phyloP scores from a whole-genome alignment of 73 alveolate species.

The Paramecium sonneborni region DNA sequence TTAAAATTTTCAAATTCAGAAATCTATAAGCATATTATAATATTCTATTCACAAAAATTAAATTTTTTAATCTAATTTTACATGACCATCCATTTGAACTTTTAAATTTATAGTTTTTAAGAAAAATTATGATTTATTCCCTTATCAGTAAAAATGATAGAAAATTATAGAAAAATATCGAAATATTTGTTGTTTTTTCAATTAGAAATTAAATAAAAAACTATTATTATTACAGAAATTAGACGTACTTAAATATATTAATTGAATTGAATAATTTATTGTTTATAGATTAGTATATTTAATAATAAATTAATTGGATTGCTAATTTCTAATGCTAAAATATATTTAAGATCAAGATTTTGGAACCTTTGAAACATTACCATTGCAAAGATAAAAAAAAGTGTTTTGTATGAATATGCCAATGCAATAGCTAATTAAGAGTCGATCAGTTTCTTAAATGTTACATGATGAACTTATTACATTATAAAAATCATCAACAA shows the following conservation, averaged over 20 bases:
- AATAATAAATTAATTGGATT: not conserved
- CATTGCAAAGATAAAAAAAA: not conserved
- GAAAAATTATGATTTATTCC: no score
- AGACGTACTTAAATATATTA: not conserved
- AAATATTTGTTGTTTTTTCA: not conserved
- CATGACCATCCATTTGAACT: no score
- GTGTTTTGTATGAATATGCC: slow-evolving; percentile 15
- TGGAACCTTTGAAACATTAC: not conserved
- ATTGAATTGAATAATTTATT: not conserved
- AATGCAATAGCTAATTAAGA: slow-evolving; percentile 21
- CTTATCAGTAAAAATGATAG: no score
- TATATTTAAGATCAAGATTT: slow-evolving; percentile 46
- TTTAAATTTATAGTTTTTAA: no score
- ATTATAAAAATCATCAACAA: slow-evolving; percentile 30
- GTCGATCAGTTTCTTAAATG: slow-evolving; percentile 35
- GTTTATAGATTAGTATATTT: not conserved
- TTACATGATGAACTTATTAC: slow-evolving; percentile 16
- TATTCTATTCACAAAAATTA: no score
- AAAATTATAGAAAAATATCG: not conserved
- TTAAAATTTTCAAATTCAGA: no score
- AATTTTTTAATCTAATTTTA: no score
- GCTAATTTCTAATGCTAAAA: not conserved
- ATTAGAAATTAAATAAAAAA: no score
- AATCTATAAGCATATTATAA: no score
- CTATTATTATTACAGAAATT: not conserved